These are phyloP conservation scores for Backusella westeae DNA, from an alignment of 192 early-diverging fungal genomes.

Conservation along the genomic window DNA sequence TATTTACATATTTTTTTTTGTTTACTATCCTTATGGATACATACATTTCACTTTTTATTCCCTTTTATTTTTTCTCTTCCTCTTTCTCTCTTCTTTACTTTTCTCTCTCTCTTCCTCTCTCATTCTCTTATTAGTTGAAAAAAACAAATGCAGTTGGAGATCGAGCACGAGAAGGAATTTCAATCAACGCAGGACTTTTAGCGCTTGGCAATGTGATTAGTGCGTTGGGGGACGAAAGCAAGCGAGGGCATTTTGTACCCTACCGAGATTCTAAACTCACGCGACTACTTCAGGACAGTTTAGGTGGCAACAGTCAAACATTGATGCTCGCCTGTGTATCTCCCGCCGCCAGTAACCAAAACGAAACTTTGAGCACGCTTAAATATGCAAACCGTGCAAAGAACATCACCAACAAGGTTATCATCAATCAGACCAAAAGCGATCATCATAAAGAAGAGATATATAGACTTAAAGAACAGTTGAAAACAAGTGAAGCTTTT, in stretches of 20 bases:
- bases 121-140: conserved; percentile 58
- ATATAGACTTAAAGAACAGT: neutral
- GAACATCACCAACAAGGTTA: conserved; percentile 68
- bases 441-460: conserved; percentile 1
- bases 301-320: conserved; percentile 93
- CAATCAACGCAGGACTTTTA: conserved; percentile 94
- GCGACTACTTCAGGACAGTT: conserved; percentile 90
- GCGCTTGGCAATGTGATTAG: conserved; percentile 97
- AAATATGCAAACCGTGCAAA: conserved; percentile 94
- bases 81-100: neutral
- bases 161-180: conserved; percentile 92
- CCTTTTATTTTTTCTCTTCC: neutral
- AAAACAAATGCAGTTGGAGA: conserved; percentile 90
- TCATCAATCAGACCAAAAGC: conserved; percentile 42
- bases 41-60: neutral
- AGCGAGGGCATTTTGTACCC: conserved; percentile 80
- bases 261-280: conserved; percentile 98
- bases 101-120: neutral
- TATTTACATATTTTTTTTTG: neutral
- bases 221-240: conserved; percentile 81
- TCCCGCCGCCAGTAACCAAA: conserved; percentile 76
- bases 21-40: neutral
- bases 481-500: conserved; percentile 11
- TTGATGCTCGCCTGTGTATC: conserved; percentile 94
- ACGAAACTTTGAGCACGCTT: conserved; percentile 92